Conservation (phyloP, 2,329 filamentous ascomycete species). For the Penicillium aurantiogriseum region DNA sequence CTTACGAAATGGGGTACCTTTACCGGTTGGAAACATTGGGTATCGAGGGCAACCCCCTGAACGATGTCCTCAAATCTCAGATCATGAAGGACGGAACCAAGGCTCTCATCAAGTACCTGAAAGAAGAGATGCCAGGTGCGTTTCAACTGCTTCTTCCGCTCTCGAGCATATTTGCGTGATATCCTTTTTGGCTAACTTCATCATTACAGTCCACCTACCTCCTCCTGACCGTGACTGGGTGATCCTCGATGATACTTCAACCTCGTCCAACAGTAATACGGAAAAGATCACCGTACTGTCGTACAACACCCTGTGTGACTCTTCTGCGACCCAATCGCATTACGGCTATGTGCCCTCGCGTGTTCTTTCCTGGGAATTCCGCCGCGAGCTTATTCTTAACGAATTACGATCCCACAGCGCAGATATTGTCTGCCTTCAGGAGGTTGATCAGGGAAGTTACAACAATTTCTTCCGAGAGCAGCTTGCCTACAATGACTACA, state of each 20-base stretch:
- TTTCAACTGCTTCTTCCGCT: constrained; percentile 15
- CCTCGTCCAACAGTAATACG: constrained; percentile 50
- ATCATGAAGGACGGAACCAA: constrained; percentile 86
- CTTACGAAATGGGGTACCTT: constrained; percentile 82
- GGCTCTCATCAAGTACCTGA: constrained; percentile 75
- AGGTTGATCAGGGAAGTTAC: constrained; percentile 89
- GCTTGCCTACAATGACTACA: constrained; percentile 84
- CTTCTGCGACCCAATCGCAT: constrained; percentile 77
- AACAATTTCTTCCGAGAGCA: constrained; percentile 87
- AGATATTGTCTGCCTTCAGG: constrained; percentile 90
- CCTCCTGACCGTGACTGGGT: constrained; percentile 76
- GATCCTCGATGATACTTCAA: constrained; percentile 60
- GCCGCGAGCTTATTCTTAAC: constrained; percentile 75
- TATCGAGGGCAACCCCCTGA: constrained; percentile 85
- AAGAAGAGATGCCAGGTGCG: constrained; percentile 82
- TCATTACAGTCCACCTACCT: constrained; percentile 65
- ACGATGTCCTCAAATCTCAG: constrained; percentile 72
- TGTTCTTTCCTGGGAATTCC: constrained; percentile 82
- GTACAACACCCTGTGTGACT: constrained; percentile 95
- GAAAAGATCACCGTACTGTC: constrained; percentile 81
- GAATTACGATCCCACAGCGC: constrained; percentile 77
- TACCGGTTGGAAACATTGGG: constrained; percentile 86
- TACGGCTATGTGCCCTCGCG: constrained; percentile 88
- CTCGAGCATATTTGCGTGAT: background rate
- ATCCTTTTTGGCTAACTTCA: constrained; percentile 21